These are phyloP conservation scores for Cocos nucifera DNA, from an alignment of 176 grass and related monocot species.

Conservation along the genomic window DNA sequence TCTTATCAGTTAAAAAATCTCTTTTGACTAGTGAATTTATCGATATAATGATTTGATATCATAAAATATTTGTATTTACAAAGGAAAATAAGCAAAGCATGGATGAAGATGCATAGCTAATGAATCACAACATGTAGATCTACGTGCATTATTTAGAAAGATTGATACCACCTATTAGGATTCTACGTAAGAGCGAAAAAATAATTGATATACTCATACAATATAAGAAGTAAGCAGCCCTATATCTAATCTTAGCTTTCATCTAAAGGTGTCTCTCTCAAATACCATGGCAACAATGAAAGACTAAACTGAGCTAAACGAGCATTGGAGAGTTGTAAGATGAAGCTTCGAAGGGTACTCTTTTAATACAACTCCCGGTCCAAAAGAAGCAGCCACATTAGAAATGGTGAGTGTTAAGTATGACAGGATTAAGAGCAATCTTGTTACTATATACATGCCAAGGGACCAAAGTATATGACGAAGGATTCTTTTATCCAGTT, in stretches of 20 bases:
- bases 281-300: conserved; percentile 30
- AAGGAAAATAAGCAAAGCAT: too few species aligned
- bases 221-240: conserved; percentile 43
- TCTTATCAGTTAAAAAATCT: too few species aligned
- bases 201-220: conserved; percentile 17
- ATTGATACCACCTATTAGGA: too few species aligned
- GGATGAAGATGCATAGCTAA: too few species aligned
- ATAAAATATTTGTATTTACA: too few species aligned
- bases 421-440: neutral
- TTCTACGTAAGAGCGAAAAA: too few species aligned
- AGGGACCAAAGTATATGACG: conserved; percentile 46
- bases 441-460: conserved; percentile 29
- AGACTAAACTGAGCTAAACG: conserved; percentile 40
- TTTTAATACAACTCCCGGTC: conserved; percentile 37
- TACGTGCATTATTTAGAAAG: too few species aligned
- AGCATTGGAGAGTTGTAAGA: conserved; percentile 34
- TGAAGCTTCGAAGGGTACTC: conserved; percentile 77
- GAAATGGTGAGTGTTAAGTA: neutral
- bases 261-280: conserved; percentile 39
- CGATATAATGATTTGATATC: too few species aligned
- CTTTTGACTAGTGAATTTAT: too few species aligned
- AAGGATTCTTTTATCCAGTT: conserved; percentile 58
- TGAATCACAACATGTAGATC: too few species aligned
- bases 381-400: neutral
- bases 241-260: conserved; percentile 50